Evolutionary conservation across 306 rosid genomes (phyloP), one percentile per base, ranked within the genome.

Genomic region (Comarum palustre): DNA sequence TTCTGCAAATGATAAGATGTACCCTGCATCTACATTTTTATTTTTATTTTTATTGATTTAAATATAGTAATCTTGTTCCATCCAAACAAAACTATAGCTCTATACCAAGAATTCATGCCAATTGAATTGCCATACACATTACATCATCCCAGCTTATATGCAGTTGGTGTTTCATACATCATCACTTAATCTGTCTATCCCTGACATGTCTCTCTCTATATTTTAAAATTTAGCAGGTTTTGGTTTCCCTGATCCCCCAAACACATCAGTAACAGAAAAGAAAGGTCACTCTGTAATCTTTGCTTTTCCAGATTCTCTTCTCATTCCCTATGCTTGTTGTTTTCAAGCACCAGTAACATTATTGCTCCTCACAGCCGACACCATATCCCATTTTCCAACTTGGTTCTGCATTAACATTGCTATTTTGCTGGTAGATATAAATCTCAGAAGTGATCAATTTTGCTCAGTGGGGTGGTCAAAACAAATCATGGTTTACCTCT

Each of bases 251-350:
- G 48, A 64, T 5, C 48, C 67, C 43, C 67, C 67, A 61, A 34
- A 34, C n/a, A 31, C 25, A 32, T 61, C 67, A 29, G 66, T 29
- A 60, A 31, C 66, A 60, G 22, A 17, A 61, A 38, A n/a, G 69
- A 8, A 4, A 63, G 19, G 15, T 34, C 19, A 60, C 4, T 5
- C 4, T 61, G 66, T 32, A 17, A 64, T n/a, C 19, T 64, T 64
- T 64, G 47, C 69, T 64, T n/a, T 62, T 64, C 69, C 50, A 39
- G 25, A 64, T 39, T 64, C 69, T 39, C 69, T 17, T 39, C 48
- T 12, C 8, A 38, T 38, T 39, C 36, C 34, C 67, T 34, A 17
- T 34, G 67, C 45, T 34, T 61, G 67, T 61, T 32, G 25, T 32
- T 34, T 34, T 61, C 43, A 34, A 61, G 25, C 43, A 61, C 62